Evolutionary conservation across 768 basidiomycete species (phyloP).

Genomic region (Lactifluus pinguis): DNA sequence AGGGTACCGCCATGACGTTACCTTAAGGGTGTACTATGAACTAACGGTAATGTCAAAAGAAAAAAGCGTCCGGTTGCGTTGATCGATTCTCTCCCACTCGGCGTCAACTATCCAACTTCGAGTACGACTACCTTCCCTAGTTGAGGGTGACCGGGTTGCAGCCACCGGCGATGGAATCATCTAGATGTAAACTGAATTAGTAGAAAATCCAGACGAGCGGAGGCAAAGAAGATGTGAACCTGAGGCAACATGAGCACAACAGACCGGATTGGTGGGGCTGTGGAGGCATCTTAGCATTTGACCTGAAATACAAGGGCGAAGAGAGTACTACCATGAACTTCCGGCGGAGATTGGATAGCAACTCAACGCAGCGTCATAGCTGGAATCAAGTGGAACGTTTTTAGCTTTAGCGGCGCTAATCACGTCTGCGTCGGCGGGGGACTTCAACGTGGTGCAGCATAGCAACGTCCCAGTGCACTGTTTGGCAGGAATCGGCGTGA

Average conservation of each 20-base stretch:
- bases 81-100: background rate
- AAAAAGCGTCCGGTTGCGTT: background rate
- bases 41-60: background rate
- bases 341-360: background rate
- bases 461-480: background rate
- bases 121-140: background rate
- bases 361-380: background rate
- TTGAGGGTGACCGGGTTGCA: too few species aligned
- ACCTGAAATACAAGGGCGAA: background rate
- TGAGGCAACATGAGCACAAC: background rate
- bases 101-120: background rate
- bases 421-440: background rate
- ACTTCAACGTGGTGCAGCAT: background rate
- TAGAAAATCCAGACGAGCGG: too few species aligned
- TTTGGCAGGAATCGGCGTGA: background rate
- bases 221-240: background rate
- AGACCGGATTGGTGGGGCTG: background rate
- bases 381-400: background rate
- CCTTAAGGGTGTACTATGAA: background rate
- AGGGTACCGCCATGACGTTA: background rate
- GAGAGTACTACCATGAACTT: too few species aligned
- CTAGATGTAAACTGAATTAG: too few species aligned
- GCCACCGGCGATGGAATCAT: too few species aligned
- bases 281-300: background rate
- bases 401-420: accelerated